Evolutionary conservation across 2,329 filamentous ascomycete species (phyloP).

Genomic region (Emergomyces pasteurianus): DNA sequence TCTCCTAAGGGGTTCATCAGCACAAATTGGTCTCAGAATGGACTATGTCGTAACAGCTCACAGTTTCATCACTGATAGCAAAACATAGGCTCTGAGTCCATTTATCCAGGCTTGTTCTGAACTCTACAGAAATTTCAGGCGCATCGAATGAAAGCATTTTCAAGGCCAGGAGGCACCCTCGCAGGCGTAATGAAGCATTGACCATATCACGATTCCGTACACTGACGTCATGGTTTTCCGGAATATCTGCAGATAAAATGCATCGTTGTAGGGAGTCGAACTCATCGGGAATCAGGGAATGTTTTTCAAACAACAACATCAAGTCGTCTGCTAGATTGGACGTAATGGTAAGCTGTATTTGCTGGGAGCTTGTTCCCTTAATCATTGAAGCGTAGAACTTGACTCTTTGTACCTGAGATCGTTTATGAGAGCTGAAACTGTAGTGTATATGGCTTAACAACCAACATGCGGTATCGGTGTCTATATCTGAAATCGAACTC

Average conservation of each 20-base stretch:
- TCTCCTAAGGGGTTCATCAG: slow-evolving; percentile 19
- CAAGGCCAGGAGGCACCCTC: slow-evolving; percentile 26
- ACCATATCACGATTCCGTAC: slow-evolving; percentile 26
- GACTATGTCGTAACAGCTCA: slow-evolving; percentile 13
- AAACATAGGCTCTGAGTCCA: slow-evolving; percentile 26
- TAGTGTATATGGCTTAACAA: slow-evolving; percentile 22
- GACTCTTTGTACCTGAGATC: slow-evolving; percentile 16
- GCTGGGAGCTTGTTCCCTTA: slow-evolving; percentile 14
- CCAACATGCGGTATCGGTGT: slow-evolving; percentile 14
- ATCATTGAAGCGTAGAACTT: slow-evolving; percentile 23
- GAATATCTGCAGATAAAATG: slow-evolving; percentile 1
- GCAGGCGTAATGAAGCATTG: slow-evolving; percentile 26
- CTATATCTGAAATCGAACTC: not conserved
- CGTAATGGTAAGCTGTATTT: slow-evolving; percentile 20
- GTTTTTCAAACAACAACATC: slow-evolving; percentile 16
- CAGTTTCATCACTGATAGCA: slow-evolving; percentile 31
- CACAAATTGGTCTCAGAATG: not conserved
- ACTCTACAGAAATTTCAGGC: slow-evolving; percentile 5
- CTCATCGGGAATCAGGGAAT: slow-evolving; percentile 7
- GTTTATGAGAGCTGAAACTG: slow-evolving; percentile 13
- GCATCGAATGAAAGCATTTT: slow-evolving; percentile 10
- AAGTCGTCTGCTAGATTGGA: slow-evolving; percentile 24
- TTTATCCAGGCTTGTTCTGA: slow-evolving; percentile 17
- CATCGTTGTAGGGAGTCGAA: slow-evolving; percentile 13
- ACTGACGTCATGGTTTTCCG: slow-evolving; percentile 10